Evolutionary conservation across 2,329 filamentous ascomycete genomes (phyloP).

Genomic region (Xylaria polymorpha): DNA sequence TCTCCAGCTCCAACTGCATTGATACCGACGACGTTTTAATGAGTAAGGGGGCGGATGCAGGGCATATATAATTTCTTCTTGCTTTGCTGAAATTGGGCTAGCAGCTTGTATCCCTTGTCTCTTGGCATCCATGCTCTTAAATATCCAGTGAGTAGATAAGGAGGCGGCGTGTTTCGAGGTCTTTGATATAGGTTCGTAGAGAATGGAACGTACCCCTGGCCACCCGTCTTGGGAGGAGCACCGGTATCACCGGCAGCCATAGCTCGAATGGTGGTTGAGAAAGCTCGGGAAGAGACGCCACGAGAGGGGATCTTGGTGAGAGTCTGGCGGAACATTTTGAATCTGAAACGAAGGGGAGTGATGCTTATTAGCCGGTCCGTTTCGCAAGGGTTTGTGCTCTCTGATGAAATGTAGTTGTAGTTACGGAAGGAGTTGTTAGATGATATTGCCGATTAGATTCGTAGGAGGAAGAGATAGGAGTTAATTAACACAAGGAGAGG

Average conservation of each 20-base stretch:
- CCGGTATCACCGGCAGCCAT: constrained; percentile 80
- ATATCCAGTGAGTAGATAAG: background rate
- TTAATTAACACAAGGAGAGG: background rate
- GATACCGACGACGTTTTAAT: background rate
- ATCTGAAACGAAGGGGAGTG: constrained; percentile 25
- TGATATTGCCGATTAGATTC: background rate
- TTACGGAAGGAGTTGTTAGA: background rate
- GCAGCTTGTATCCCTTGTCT: background rate
- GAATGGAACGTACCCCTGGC: constrained; percentile 61
- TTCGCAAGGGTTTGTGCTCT: constrained; percentile 8
- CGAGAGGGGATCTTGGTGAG: constrained; percentile 66
- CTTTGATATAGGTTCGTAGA: constrained; percentile 5
- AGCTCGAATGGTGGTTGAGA: constrained; percentile 70
- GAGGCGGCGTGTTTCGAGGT: background rate
- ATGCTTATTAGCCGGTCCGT: constrained; percentile 30
- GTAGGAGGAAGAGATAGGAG: background rate
- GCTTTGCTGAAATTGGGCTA: background rate
- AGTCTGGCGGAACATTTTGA: constrained; percentile 75
- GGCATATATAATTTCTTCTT: background rate
- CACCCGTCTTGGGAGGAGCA: constrained; percentile 64
- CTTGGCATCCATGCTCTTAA: background rate
- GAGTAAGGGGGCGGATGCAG: background rate
- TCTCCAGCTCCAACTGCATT: constrained; percentile 14
- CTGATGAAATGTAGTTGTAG: background rate
- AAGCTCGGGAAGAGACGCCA: constrained; percentile 64